Base-by-base conservation (phyloP, 23 red algal species). In the Gracilariopsis chorda region DNA sequence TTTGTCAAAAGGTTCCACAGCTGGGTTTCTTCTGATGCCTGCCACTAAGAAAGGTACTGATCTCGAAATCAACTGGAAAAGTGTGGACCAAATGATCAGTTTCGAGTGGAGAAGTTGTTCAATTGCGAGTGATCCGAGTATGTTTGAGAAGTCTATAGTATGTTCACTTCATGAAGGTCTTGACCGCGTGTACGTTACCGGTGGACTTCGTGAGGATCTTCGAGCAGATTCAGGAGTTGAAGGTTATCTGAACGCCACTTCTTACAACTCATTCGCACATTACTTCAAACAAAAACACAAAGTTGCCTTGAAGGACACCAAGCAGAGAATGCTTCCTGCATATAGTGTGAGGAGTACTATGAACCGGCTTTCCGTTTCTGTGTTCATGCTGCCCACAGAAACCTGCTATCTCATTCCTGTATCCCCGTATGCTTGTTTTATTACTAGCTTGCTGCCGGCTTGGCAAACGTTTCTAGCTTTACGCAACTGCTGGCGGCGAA, bases 391-490 rank as follows among this genome's bases (percentile, higher is more conserved):
- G 23, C 67, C 75, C 4, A 30, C 53, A 7, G 91, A 94, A 65
- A 51, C 59, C 33, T 65, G 65, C 53, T 1, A 39, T 45, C 25
- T 80, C 21, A 64, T 94, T 1, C 91, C 91, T 4, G 36, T 94
- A 0, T 67, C 80, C 17, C 80, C 82, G 4, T 63, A 69, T 7
- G 48, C 73, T 28, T 80, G 80, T n/a, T 85, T 69, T 30, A 71
- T 86, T 16, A 69, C 82, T 7, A 45, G 58, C 35, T 37, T 72
- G 36, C 43, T 94, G 67, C 91, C 91, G 24, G 67, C 52, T 24
- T 80, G 80, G 79, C 80, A 94, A 42, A 85, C 68, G 10, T 94
- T 94, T 70, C 60, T 94, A 4, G 78, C 81, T 20, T 48, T 94
- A 27, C 91, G 80, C 23, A 71, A 77, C 35, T 80, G 80, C 32